Conservation (phyloP, 2,329 filamentous ascomycete species). For the Fusarium floridanum region DNA sequence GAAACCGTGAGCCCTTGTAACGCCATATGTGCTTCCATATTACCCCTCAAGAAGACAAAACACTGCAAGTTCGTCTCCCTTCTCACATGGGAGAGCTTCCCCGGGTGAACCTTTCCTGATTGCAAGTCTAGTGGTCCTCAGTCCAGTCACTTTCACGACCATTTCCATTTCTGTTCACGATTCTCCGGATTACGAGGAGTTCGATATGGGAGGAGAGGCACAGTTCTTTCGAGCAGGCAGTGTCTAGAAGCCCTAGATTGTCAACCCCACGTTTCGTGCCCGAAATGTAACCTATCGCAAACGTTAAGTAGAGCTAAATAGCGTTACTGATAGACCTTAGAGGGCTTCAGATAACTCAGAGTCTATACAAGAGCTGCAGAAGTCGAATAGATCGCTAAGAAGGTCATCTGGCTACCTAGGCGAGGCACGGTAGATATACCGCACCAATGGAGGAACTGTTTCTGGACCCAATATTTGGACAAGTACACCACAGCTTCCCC, state of each 20-base stretch:
- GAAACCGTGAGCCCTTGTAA: neutral
- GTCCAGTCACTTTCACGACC: neutral
- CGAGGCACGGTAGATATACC: neutral
- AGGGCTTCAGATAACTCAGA: neutral
- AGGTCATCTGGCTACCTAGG: neutral
- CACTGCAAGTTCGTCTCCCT: neutral
- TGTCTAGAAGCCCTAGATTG: neutral
- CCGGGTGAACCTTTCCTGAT: neutral
- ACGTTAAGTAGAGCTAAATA: neutral
- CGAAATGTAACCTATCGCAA: neutral
- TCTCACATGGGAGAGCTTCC: neutral
- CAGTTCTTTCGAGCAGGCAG: neutral
- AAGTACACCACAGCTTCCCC: neutral
- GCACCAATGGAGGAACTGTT: neutral
- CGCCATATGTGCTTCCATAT: neutral
- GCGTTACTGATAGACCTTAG: neutral
- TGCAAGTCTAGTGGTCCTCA: neutral
- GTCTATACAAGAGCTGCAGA: neutral
- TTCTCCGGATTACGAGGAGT: neutral
- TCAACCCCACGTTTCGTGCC: neutral
- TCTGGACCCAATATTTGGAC: neutral
- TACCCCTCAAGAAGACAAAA: neutral
- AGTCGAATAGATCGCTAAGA: neutral
- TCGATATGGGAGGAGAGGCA: neutral
- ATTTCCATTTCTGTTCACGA: neutral